Conservation (phyloP, 768 basidiomycete genomes). For the Boletellus ananiceps region DNA sequence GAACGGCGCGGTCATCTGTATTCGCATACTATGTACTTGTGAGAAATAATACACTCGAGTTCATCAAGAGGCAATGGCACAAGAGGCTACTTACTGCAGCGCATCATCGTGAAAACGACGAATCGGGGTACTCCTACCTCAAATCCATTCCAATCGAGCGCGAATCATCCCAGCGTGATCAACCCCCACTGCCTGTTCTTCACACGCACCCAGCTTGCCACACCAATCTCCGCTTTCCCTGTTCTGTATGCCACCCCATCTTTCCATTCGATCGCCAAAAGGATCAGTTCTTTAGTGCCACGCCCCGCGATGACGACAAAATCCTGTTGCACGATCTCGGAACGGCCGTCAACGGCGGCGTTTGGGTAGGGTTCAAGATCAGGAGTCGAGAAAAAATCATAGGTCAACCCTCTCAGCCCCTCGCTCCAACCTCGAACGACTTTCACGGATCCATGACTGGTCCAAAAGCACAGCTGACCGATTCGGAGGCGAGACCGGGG, state of each 20-base stretch:
- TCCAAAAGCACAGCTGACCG: slow-evolving; percentile 18
- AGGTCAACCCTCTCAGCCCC: background rate
- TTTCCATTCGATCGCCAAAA: slow-evolving; percentile 15
- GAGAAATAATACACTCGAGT: too few relatives aligned
- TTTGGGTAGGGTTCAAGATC: background rate
- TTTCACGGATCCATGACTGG: slow-evolving; percentile 4
- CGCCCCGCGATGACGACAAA: slow-evolving; percentile 11
- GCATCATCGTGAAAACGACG: too few relatives aligned
- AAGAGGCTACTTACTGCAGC: too few relatives aligned
- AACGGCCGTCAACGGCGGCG: too few relatives aligned
- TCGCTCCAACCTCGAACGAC: background rate
- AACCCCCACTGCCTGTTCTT: slow-evolving; percentile 13
- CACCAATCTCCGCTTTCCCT: background rate
- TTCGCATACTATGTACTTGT: too few relatives aligned
- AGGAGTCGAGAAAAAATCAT: background rate
- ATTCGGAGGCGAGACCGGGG: background rate
- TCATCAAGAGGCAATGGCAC: too few relatives aligned
- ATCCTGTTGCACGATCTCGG: slow-evolving; percentile 7
- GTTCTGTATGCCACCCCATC: slow-evolving; percentile 14
- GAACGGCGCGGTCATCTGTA: too few relatives aligned
- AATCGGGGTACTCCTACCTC: too few relatives aligned
- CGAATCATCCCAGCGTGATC: slow-evolving; percentile 7
- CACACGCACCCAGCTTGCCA: background rate
- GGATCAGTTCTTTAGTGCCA: background rate
- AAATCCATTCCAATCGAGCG: too few relatives aligned